Conservation (phyloP, 2,329 filamentous ascomycete genomes). For the Phialemoniopsis sp. region DNA sequence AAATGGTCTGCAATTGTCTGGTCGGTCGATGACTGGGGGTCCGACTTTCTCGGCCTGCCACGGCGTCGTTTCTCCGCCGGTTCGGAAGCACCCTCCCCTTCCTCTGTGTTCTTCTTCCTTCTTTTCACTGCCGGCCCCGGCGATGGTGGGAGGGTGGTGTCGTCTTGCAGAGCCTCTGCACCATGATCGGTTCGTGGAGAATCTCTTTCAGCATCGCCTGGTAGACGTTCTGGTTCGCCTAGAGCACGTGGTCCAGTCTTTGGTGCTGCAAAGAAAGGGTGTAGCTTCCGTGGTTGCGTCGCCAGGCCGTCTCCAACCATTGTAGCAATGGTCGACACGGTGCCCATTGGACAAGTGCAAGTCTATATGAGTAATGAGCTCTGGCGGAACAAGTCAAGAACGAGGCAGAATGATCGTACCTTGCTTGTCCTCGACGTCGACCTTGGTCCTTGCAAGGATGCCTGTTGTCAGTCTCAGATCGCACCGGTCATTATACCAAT, state of each 20-base stretch:
- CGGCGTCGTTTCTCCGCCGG: conserved; percentile 1
- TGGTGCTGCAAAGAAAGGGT: conserved; percentile 47
- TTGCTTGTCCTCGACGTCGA: no score
- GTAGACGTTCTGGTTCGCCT: no score
- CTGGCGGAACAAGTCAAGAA: no score
- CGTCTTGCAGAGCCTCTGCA: not conserved
- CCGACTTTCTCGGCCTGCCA: conserved; percentile 15
- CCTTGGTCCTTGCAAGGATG: no score
- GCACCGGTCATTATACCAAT: no score
- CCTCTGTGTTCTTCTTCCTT: conserved; percentile 3
- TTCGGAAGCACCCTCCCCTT: conserved; percentile 6
- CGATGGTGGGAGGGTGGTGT: no score
- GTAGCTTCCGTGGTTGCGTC: conserved; percentile 33
- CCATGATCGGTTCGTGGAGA: not conserved
- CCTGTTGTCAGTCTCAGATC: no score
- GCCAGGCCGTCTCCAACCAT: conserved; percentile 38
- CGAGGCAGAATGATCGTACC: no score
- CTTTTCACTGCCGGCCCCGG: not conserved
- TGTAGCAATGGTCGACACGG: conserved; percentile 30
- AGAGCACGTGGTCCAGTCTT: conserved; percentile 12
- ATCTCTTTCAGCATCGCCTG: not conserved
- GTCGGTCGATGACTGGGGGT: conserved; percentile 7
- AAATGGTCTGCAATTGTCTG: not conserved
- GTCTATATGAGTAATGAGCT: no score
- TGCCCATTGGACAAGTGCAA: conserved; percentile 31